Evolutionary conservation across 345 rosid species (phyloP).

Genomic region (Eucalyptus erythrocorys): DNA sequence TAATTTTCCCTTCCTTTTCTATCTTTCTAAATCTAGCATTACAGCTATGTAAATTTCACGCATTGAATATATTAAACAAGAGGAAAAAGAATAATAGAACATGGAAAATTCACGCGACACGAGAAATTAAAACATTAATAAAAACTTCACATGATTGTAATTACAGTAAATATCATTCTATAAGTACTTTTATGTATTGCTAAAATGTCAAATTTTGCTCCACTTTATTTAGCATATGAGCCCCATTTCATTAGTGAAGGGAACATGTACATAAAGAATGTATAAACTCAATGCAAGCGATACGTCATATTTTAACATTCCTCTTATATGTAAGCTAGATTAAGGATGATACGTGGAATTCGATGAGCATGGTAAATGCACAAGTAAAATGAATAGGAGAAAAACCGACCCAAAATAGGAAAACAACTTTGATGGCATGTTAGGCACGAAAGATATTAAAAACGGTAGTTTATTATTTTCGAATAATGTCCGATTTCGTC

Average conservation of each 20-base stretch:
- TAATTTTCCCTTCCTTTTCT: background rate
- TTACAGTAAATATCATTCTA: background rate
- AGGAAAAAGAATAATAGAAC: background rate
- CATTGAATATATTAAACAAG: background rate
- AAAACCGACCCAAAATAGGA: background rate
- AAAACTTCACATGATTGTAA: background rate
- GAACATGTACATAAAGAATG: rapidly evolving
- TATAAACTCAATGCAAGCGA: rapidly evolving
- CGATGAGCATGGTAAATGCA: rapidly evolving
- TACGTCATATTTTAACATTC: no score
- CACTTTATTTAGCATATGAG: rapidly evolving
- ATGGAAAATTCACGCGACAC: background rate
- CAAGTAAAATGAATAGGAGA: background rate
- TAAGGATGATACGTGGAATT: background rate
- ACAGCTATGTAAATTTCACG: background rate
- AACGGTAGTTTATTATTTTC: background rate
- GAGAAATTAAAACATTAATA: background rate
- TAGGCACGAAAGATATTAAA: background rate
- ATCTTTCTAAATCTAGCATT: background rate
- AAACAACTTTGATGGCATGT: rapidly evolving
- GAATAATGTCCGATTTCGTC: background rate
- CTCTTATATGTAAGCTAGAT: rapidly evolving
- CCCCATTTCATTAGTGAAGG: background rate
- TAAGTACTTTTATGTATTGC: rapidly evolving
- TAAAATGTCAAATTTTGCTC: background rate